Conservation (phyloP, 73 alveolate genomes). For the Paramecium sexaurelia region DNA sequence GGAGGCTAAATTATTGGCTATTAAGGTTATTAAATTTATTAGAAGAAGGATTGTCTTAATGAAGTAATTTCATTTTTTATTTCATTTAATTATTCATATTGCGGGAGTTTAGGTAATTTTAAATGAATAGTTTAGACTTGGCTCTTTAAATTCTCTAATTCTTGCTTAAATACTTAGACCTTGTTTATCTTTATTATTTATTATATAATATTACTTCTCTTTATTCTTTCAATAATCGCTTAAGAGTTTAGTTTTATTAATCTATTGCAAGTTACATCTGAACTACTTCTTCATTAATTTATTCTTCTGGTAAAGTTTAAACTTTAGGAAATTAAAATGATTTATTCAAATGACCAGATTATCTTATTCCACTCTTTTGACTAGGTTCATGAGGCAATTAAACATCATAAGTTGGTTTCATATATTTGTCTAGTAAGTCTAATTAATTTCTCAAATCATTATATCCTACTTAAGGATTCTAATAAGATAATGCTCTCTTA, state of each 20-base stretch:
- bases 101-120: conserved; percentile 2
- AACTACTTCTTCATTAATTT: background rate
- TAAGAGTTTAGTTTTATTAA: background rate
- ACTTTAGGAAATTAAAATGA: conserved; percentile 22
- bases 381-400: background rate
- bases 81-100: background rate
- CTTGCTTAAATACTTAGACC: background rate
- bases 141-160: background rate
- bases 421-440: background rate
- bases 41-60: background rate
- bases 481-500: background rate
- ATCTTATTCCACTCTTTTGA: background rate
- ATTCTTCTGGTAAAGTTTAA: background rate
- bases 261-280: background rate
- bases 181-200: background rate
- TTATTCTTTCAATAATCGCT: conserved; percentile 14
- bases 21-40: background rate
- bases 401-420: background rate
- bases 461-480: background rate
- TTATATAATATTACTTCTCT: conserved; percentile 7
- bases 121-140: background rate
- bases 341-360: background rate
- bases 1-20: background rate
- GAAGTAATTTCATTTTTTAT: background rate
- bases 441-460: background rate